A percentile compares a stretch with the other conserved stretches of the same genome.
Evolutionary conservation across 257 asterid species (phyloP).

Genomic region (Ophiorrhiza pumila): DNA sequence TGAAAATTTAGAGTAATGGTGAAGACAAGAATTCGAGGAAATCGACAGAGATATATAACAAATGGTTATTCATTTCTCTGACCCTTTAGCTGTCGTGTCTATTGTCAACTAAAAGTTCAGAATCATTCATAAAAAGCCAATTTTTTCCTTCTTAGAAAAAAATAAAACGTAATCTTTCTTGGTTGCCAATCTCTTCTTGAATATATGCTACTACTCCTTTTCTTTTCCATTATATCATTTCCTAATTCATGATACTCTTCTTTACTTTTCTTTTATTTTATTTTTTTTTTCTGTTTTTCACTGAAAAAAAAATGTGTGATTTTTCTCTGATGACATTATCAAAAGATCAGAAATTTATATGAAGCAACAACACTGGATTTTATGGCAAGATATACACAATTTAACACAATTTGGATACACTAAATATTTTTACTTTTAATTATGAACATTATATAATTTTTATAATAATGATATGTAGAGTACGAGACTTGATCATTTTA

Average conservation of each 20-base stretch:
- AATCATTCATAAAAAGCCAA: constrained; percentile 16
- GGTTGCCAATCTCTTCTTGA: constrained; percentile 15
- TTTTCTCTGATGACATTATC: background rate
- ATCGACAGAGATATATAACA: background rate
- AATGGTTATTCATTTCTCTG: constrained; percentile 13
- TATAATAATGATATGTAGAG: too few species aligned
- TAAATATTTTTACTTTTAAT: too few species aligned
- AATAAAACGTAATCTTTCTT: constrained; percentile 2
- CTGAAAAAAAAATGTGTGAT: background rate
- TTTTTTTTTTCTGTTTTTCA: background rate
- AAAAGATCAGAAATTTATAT: background rate
- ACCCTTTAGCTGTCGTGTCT: constrained; percentile 18
- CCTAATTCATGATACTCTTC: constrained; percentile 10
- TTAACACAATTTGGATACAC: too few species aligned
- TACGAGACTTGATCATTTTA: too few species aligned
- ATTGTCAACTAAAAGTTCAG: constrained; percentile 34
- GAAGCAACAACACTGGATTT: background rate
- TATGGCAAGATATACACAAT: too few species aligned
- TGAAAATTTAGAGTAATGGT: constrained; percentile 27
- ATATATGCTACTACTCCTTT: constrained; percentile 22
- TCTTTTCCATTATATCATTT: constrained; percentile 19
- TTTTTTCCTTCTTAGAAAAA: background rate
- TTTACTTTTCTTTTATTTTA: background rate
- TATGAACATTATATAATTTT: too few species aligned
- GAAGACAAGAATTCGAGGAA: constrained; percentile 32